These are phyloP conservation scores for Hypoxylon sp. DNA, from an alignment of 2,329 filamentous ascomycete species.

Conservation along the genomic window DNA sequence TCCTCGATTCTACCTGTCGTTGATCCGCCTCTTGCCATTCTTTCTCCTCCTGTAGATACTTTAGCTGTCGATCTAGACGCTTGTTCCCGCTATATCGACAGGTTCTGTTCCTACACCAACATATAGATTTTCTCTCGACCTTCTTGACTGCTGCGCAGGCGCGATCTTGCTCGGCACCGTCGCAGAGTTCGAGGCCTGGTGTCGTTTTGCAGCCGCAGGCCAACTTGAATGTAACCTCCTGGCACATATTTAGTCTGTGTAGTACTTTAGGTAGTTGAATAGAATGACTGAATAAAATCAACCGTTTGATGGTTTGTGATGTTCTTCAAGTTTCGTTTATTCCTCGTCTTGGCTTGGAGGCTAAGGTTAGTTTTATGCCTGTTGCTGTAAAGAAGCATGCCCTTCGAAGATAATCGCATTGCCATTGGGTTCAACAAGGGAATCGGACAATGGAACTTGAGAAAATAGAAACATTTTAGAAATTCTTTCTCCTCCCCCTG, in stretches of 20 bases:
- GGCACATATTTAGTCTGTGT: conserved; percentile 24
- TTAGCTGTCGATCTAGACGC: conserved; percentile 24
- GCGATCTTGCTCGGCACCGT: conserved; percentile 3
- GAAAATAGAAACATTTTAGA: conserved; percentile 3
- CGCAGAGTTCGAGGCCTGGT: conserved; percentile 9
- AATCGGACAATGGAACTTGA: conserved; percentile 7
- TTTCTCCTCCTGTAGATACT: conserved; percentile 29
- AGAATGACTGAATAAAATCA: background rate
- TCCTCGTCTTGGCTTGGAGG: background rate
- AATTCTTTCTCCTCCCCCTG: background rate
- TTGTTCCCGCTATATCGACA: conserved; percentile 28
- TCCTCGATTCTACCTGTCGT: background rate
- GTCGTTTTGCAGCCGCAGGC: conserved; percentile 26
- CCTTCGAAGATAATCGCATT: conserved; percentile 1
- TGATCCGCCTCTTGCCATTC: conserved; percentile 9
- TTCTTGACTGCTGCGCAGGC: conserved; percentile 2
- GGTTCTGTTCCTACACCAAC: conserved; percentile 24
- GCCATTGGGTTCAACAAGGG: conserved; percentile 3
- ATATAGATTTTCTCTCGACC: conserved; percentile 12
- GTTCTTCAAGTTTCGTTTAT: background rate
- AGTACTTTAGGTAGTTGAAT: background rate
- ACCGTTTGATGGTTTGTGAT: background rate
- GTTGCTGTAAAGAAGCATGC: background rate
- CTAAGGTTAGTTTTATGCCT: background rate
- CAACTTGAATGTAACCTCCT: conserved; percentile 11